A percentile compares a stretch with the other conserved stretches of the same genome.
These are phyloP conservation scores for Barbatosphaeria neglecta DNA, from an alignment of 495 filamentous ascomycete species.

Conservation along the genomic window DNA sequence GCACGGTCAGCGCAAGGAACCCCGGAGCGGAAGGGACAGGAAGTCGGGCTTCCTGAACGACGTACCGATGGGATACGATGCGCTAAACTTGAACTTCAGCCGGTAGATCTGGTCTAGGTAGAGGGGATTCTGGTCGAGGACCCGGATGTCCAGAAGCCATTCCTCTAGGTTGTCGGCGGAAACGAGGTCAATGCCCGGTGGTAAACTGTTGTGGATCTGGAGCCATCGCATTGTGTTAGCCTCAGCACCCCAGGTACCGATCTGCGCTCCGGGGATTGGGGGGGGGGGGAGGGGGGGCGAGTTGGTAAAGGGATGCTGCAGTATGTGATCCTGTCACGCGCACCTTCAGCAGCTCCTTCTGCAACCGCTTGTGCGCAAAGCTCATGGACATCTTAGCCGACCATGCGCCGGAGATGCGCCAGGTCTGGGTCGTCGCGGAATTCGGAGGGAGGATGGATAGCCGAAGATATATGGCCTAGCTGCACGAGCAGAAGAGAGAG, in stretches of 20 bases:
- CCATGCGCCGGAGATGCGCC: not conserved
- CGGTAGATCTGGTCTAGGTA: constrained; percentile 73
- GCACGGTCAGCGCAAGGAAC: not conserved
- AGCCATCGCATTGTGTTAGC: constrained; percentile 5
- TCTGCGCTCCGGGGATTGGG: too few relatives aligned
- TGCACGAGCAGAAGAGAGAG: too few relatives aligned
- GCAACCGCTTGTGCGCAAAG: constrained; percentile 37
- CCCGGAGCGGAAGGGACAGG: not conserved
- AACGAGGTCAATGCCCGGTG: constrained; percentile 68
- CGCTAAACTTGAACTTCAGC: constrained; percentile 74
- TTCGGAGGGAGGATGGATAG: not conserved
- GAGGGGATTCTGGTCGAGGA: constrained; percentile 84
- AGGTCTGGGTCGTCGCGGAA: not conserved
- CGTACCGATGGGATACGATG: constrained; percentile 82
- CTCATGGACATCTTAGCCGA: constrained; percentile 25
- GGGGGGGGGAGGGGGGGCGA: not conserved
- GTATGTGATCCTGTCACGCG: too few relatives aligned
- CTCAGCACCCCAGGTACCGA: too few relatives aligned
- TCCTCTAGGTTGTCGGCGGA: constrained; percentile 71
- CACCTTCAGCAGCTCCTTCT: constrained; percentile 44
- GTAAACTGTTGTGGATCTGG: constrained; percentile 43
- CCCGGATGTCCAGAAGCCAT: constrained; percentile 88
- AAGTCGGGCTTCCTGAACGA: constrained; percentile 1
- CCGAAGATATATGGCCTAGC: too few relatives aligned
- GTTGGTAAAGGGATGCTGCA: not conserved